A percentile compares a stretch with the other conserved stretches of the same genome.
phyloP scores from a whole-genome alignment of 257 asterid genomes.

The Mentha longifolia region DNA sequence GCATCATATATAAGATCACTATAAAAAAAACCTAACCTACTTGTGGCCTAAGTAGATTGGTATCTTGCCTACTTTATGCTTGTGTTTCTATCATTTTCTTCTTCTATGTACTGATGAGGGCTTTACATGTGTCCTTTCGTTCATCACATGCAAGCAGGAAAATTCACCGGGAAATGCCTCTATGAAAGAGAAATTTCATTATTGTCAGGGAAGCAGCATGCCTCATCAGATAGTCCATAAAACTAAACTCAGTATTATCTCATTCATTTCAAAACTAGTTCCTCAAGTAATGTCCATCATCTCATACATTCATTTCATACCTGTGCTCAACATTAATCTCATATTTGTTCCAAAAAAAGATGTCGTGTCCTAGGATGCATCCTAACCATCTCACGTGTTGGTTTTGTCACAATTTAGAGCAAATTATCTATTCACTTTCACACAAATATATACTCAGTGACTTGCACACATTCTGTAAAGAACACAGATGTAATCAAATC shows the following conservation, averaged over 20 bases:
- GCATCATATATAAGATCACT: neutral
- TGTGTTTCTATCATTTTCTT: neutral
- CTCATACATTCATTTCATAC: no score
- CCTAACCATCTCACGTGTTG: constrained; percentile 5
- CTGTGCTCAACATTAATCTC: constrained; percentile 6
- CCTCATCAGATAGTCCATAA: constrained; percentile 7
- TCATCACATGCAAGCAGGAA: neutral
- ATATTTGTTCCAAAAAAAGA: constrained; percentile 15
- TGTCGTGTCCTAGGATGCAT: constrained; percentile 4
- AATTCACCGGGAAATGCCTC: constrained; percentile 6
- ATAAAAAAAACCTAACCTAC: neutral
- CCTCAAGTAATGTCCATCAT: constrained; percentile 13
- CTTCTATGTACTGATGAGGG: neutral
- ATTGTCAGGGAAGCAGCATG: neutral
- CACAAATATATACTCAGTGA: neutral
- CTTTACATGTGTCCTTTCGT: neutral
- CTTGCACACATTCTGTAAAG: constrained; percentile 1
- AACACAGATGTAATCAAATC: constrained; percentile 3
- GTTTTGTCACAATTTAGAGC: neutral
- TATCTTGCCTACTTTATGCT: constrained; percentile 3
- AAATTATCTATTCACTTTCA: neutral
- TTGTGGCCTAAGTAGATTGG: neutral
- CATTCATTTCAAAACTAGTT: neutral
- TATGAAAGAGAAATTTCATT: neutral
- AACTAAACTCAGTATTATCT: constrained; percentile 15